Base-by-base conservation (phyloP, 2,329 filamentous ascomycete genomes). In the Gaeumannomyces tritici region DNA sequence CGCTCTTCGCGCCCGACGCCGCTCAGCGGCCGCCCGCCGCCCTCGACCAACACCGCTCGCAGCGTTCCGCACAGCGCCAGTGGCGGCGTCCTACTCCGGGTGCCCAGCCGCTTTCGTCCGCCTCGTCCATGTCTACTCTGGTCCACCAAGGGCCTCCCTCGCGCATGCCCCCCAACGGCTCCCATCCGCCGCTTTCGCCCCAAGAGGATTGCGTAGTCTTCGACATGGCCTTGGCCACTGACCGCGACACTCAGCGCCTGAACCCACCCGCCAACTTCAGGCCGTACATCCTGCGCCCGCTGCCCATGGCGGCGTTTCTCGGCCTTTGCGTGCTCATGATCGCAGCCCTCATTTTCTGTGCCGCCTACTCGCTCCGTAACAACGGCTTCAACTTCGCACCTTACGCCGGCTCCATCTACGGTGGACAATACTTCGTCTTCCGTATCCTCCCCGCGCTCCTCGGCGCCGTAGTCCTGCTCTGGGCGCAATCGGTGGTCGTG, bases 391-490 rank as follows among this genome's bases (percentile, higher is more conserved):
- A 91, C 0, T 76, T 97, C 15, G 86, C 83, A 70, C 74, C 80
- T 4, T 96, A 93, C 71, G 76, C 78, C 42, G 81, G 81, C 57
- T 79, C 76, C 33, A 88, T 91, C 63, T 89, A 89, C 64, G 88
- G 88, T 60, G 81, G 81, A 11, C 82, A 87, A 66, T 96, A 96
- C 74, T 96, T 97, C 72, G 74, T 96, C 58, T 95, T 96, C 73
- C 84, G 91, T 65, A 90, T 96, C 66, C 76, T 97, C 1, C 93
- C 93, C 2, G 91, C 92, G 63, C 77, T 96, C 0, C 71, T 96
- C 18, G 90, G 87, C 0, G 85, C 86, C 26, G 67, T 88, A 15
- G 76, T 96, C 47, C 79, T 95, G 57, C 73, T 97, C 8, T 96
- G 90, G 79, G 82, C 90, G 1, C 88, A 96, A 69, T 84, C 87